These are phyloP conservation scores for Curvularia hawaiiensis DNA, from an alignment of 2,329 filamentous ascomycete genomes.

Conservation along the genomic window DNA sequence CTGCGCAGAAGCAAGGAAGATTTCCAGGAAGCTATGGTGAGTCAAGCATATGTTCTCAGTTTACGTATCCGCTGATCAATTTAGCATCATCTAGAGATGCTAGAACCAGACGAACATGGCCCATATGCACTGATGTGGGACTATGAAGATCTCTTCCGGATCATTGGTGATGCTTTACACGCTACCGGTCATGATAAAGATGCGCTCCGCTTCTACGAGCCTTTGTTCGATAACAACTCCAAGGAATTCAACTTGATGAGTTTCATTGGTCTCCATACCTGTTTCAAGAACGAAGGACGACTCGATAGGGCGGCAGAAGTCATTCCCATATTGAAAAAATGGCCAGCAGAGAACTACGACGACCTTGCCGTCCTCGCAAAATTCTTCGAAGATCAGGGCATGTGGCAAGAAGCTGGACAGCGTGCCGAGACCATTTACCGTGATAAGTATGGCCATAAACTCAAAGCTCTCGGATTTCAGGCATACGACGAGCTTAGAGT, in stretches of 20 bases:
- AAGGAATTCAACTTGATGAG: conserved; percentile 37
- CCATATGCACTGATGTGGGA: conserved; percentile 62
- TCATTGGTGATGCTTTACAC: conserved; percentile 66
- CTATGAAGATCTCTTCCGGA: conserved; percentile 79
- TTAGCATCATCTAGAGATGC: conserved; percentile 59
- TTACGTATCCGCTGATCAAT: conserved; percentile 33
- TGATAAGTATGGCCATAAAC: conserved; percentile 55
- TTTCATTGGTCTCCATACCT: conserved; percentile 55
- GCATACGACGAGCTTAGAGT: conserved; percentile 36
- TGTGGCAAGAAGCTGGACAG: conserved; percentile 60
- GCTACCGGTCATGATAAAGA: conserved; percentile 57
- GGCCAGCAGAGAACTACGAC: conserved; percentile 73
- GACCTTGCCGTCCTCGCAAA: conserved; percentile 80
- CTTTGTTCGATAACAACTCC: conserved; percentile 44
- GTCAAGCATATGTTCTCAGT: conserved; percentile 59
- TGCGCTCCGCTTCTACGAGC: conserved; percentile 64
- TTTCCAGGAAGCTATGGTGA: conserved; percentile 74
- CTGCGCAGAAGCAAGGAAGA: conserved; percentile 68
- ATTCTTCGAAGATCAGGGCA: conserved; percentile 73
- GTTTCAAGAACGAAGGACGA: conserved; percentile 68
- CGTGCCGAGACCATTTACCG: conserved; percentile 72
- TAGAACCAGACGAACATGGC: conserved; percentile 66
- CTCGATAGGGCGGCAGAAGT: conserved; percentile 75
- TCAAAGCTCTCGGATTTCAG: conserved; percentile 52
- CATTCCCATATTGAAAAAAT: conserved; percentile 75